phyloP scores from a whole-genome alignment of 1,284 basidiomycete species.

The Moesziomyces globuligerus region DNA sequence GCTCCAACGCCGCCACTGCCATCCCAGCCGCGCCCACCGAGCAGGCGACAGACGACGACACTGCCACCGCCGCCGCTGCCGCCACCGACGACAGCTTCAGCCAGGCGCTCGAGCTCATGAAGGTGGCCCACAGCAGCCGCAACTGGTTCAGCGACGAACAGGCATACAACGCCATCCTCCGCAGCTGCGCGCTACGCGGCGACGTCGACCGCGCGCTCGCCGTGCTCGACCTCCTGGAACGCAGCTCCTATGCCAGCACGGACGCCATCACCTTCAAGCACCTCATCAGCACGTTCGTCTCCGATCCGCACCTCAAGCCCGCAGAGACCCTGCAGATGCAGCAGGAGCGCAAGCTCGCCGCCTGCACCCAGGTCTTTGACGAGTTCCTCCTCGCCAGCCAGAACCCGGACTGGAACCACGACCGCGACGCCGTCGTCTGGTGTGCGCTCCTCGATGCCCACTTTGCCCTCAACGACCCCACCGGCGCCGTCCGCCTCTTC shows the following conservation, averaged over 20 bases:
- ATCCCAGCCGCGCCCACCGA: neutral
- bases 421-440: slow-evolving; percentile 72
- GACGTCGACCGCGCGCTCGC: slow-evolving; percentile 76
- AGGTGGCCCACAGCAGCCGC: slow-evolving; percentile 66
- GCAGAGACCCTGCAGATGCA: slow-evolving; percentile 70
- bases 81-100: slow-evolving; percentile 66
- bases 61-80: slow-evolving; percentile 14
- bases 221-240: slow-evolving; percentile 77
- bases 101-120: slow-evolving; percentile 73
- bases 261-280: slow-evolving; percentile 72
- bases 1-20: neutral
- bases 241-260: slow-evolving; percentile 69
- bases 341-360: slow-evolving; percentile 72
- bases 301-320: slow-evolving; percentile 36
- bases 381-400: slow-evolving; percentile 72
- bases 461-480: slow-evolving; percentile 76
- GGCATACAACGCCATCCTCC: slow-evolving; percentile 75
- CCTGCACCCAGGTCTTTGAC: slow-evolving; percentile 77
- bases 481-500: slow-evolving; percentile 76
- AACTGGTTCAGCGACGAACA: slow-evolving; percentile 67
- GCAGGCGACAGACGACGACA: neutral
- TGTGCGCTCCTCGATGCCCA: slow-evolving; percentile 80
- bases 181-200: slow-evolving; percentile 74
- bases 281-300: slow-evolving; percentile 71
- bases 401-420: slow-evolving; percentile 45